Conservation (phyloP, 2,329 filamentous ascomycete genomes). For the Emmonsiellopsis sp. region DNA sequence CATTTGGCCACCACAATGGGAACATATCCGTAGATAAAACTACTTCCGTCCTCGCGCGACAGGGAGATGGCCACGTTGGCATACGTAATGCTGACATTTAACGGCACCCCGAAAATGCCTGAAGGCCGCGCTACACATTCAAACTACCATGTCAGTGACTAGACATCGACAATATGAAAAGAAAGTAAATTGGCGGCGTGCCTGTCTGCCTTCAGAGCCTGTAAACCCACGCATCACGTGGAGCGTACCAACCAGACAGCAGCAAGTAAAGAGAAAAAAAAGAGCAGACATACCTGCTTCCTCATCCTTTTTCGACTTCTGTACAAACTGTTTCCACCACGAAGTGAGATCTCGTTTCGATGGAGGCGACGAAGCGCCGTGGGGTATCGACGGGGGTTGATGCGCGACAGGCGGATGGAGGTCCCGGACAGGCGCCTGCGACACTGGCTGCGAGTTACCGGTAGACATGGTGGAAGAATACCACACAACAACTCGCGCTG, state of each 20-base stretch:
- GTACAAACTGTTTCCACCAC: slow-evolving; percentile 97
- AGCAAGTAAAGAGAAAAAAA: background rate
- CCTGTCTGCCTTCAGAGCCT: background rate
- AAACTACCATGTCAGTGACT: background rate
- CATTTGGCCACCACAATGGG: slow-evolving; percentile 98
- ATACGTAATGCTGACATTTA: slow-evolving; percentile 91
- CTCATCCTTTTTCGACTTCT: slow-evolving; percentile 53
- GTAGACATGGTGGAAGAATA: background rate
- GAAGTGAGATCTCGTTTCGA: slow-evolving; percentile 82
- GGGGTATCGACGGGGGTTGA: slow-evolving; percentile 29
- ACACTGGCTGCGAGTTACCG: background rate
- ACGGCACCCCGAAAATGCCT: slow-evolving; percentile 88
- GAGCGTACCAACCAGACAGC: background rate
- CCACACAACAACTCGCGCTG: background rate
- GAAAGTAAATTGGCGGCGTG: background rate
- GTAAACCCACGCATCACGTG: background rate
- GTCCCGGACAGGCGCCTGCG: background rate
- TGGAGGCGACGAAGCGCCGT: slow-evolving; percentile 57
- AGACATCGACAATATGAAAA: background rate
- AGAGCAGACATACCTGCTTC: slow-evolving; percentile 45
- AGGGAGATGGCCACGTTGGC: slow-evolving; percentile 97
- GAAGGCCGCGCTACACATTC: slow-evolving; percentile 33
- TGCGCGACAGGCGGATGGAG: background rate
- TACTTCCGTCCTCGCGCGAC: slow-evolving; percentile 82
- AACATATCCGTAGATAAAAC: slow-evolving; percentile 97